phyloP scores from a whole-genome alignment of 768 basidiomycete genomes.

The Hirschioporus abietinus region DNA sequence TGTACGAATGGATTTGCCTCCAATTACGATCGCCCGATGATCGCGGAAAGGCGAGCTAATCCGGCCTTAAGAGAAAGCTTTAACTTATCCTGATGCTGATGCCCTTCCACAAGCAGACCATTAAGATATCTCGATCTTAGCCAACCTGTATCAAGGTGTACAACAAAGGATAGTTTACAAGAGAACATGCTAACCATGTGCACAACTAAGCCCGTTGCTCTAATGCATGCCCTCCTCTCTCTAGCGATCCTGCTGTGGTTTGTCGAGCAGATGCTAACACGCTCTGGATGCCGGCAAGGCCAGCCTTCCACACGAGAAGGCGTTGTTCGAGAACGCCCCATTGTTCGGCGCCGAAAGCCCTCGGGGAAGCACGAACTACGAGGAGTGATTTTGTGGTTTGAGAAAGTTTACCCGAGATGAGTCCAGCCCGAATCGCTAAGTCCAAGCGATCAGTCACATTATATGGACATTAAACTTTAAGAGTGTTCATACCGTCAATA shows the following conservation, averaged over 20 bases:
- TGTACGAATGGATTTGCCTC: too few species aligned
- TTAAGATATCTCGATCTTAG: background rate
- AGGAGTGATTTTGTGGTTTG: constrained; percentile 72
- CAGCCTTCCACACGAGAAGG: constrained; percentile 71
- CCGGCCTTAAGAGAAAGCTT: too few species aligned
- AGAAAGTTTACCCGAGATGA: constrained; percentile 78
- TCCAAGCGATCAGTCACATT: constrained; percentile 4
- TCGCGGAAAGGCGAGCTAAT: too few species aligned
- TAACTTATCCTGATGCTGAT: too few species aligned
- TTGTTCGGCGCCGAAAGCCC: constrained; percentile 70
- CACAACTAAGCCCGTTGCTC: background rate
- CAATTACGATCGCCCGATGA: too few species aligned
- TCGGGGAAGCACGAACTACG: constrained; percentile 67
- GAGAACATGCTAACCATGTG: background rate
- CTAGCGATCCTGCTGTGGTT: constrained; percentile 4
- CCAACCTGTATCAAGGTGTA: background rate
- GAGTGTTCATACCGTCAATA: constrained; percentile 61
- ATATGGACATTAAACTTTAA: constrained; percentile 5
- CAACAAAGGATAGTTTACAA: background rate
- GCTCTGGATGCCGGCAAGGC: constrained; percentile 63
- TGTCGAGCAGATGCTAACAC: constrained; percentile 57
- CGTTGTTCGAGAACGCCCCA: constrained; percentile 77
- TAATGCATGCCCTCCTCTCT: background rate
- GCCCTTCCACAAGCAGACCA: background rate
- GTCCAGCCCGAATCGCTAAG: constrained; percentile 73